Conservation (phyloP, 352 stramenopile species). For the Phytopythium oedochilum region DNA sequence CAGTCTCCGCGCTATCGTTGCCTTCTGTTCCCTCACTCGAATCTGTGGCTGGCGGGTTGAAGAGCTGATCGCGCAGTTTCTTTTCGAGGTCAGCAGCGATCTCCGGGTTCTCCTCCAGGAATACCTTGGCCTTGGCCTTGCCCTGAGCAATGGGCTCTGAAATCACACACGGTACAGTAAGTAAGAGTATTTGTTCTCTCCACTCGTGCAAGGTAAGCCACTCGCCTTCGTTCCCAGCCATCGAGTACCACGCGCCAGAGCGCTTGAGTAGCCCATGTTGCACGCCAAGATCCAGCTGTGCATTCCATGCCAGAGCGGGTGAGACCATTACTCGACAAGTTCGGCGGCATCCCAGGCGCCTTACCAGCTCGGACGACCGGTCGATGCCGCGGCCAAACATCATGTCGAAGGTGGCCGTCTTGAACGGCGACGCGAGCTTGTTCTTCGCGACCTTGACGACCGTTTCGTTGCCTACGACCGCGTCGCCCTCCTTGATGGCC, state of each 20-base stretch:
- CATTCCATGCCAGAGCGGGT: conserved; percentile 1
- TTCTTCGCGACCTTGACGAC: conserved; percentile 99
- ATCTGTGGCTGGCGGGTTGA: conserved; percentile 20
- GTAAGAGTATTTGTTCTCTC: not conserved
- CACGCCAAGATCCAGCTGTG: conserved; percentile 65
- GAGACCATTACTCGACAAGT: not conserved
- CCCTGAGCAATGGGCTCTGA: conserved; percentile 81
- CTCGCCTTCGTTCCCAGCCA: conserved; percentile 57
- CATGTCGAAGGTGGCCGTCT: conserved; percentile 95
- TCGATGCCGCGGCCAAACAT: conserved; percentile 97
- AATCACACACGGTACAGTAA: not conserved
- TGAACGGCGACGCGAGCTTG: conserved; percentile 97
- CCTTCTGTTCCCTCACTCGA: conserved; percentile 7
- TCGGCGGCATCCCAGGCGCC: not conserved
- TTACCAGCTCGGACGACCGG: conserved; percentile 74
- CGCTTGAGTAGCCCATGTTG: conserved; percentile 74
- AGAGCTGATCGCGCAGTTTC: conserved; percentile 63
- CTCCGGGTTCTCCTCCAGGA: conserved; percentile 68
- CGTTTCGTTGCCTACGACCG: conserved; percentile 95
- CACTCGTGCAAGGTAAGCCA: not conserved
- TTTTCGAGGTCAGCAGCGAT: conserved; percentile 67
- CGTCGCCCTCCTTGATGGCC: conserved; percentile 87
- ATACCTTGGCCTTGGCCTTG: conserved; percentile 80
- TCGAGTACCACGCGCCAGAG: conserved; percentile 75
- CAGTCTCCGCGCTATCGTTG: not conserved